These are phyloP conservation scores for Limonium bicolor DNA, from an alignment of 148 eudicot species.

Conservation along the genomic window DNA sequence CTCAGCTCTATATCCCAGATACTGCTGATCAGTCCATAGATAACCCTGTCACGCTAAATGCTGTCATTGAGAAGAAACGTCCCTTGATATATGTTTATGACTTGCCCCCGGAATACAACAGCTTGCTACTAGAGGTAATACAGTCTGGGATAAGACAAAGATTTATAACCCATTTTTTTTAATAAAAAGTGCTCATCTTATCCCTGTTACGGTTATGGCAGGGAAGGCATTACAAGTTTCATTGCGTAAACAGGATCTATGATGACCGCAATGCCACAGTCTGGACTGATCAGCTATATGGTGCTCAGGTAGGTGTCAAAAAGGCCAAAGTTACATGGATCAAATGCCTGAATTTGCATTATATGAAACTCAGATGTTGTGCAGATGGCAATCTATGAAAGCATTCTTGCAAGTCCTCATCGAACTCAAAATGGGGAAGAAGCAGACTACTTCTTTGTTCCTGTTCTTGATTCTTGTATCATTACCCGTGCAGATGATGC, in stretches of 20 bases:
- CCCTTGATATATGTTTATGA: slow-evolving; percentile 91
- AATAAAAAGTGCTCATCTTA: background rate
- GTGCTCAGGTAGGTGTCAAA: slow-evolving; percentile 90
- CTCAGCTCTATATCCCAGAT: slow-evolving; percentile 46
- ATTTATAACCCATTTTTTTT: background rate
- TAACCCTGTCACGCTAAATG: slow-evolving; percentile 31
- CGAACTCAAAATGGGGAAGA: slow-evolving; percentile 84
- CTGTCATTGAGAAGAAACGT: slow-evolving; percentile 68
- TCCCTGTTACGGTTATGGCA: slow-evolving; percentile 16
- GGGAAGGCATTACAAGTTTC: slow-evolving; percentile 89
- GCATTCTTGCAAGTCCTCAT: slow-evolving; percentile 71
- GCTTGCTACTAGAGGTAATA: slow-evolving; percentile 87
- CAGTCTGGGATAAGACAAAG: slow-evolving; percentile 2
- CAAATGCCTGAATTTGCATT: too few relatives aligned
- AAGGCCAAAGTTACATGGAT: too few relatives aligned
- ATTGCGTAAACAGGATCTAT: slow-evolving; percentile 88
- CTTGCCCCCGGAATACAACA: slow-evolving; percentile 75
- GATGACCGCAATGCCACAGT: slow-evolving; percentile 52
- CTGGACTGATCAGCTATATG: slow-evolving; percentile 94
- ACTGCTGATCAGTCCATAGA: slow-evolving; percentile 16
- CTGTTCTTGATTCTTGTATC: slow-evolving; percentile 87
- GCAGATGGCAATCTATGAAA: slow-evolving; percentile 92
- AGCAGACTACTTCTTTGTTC: slow-evolving; percentile 93
- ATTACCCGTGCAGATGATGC: slow-evolving; percentile 92
- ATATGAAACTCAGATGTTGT: too few relatives aligned